Conservation (phyloP, 106 monocot genomes). For the Iris macrosiphon region DNA sequence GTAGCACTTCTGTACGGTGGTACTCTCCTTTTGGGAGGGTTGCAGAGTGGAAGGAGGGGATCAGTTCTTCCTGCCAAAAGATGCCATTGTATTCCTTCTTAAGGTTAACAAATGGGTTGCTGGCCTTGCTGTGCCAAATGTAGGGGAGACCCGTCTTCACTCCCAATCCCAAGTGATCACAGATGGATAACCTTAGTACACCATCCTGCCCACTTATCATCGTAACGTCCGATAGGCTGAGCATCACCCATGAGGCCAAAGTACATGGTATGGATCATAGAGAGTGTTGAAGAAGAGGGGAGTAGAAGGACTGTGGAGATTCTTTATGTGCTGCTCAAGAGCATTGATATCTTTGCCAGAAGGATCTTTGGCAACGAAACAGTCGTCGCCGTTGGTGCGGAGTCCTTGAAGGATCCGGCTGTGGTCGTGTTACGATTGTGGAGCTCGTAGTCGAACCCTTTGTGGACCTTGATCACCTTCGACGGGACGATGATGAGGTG, state of each 20-base stretch:
- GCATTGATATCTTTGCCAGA: slow-evolving; percentile 39
- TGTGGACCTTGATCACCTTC: slow-evolving; percentile 60
- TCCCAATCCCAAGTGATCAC: slow-evolving; percentile 44
- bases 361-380: slow-evolving; percentile 59
- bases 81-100: slow-evolving; percentile 51
- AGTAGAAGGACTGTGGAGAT: slow-evolving; percentile 22
- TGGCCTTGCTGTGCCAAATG: slow-evolving; percentile 59
- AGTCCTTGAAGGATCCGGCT: slow-evolving; percentile 92
- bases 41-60: slow-evolving; percentile 40
- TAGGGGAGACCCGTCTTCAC: slow-evolving; percentile 50
- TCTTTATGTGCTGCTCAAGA: slow-evolving; percentile 45
- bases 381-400: slow-evolving; percentile 91
- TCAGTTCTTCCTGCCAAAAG: slow-evolving; percentile 51
- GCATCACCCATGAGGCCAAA: slow-evolving; percentile 36
- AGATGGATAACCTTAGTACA: slow-evolving; percentile 23
- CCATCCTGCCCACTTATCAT: slow-evolving; percentile 38
- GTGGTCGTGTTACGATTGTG: slow-evolving; percentile 81
- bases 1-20: slow-evolving; percentile 41
- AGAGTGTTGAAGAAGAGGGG: slow-evolving; percentile 46
- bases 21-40: slow-evolving; percentile 30
- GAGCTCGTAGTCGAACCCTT: slow-evolving; percentile 85
- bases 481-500: slow-evolving; percentile 83
- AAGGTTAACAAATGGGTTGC: slow-evolving; percentile 42
- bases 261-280: slow-evolving; percentile 41
- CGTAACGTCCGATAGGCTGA: slow-evolving; percentile 31